These are phyloP conservation scores for Candolleomyces eurysporus DNA, from an alignment of 768 basidiomycete genomes.

Conservation along the genomic window DNA sequence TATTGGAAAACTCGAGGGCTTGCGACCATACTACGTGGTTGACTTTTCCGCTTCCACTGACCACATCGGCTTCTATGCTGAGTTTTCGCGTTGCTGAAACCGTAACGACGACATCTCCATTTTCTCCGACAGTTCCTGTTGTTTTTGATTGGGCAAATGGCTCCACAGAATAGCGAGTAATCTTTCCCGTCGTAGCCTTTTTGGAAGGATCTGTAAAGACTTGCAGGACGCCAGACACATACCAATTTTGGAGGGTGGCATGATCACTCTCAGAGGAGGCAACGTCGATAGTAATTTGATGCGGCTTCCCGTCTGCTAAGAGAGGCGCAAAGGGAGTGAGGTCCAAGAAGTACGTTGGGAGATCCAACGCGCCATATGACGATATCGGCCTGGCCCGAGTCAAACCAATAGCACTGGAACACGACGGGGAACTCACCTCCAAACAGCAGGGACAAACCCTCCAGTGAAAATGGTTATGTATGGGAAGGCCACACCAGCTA, in stretches of 20 bases:
- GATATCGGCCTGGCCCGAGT: constrained; percentile 55
- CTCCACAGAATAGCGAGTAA: constrained; percentile 54
- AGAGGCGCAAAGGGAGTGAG: constrained; percentile 74
- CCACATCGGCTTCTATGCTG: constrained; percentile 58
- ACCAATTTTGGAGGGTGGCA: constrained; percentile 74
- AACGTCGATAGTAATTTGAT: constrained; percentile 72
- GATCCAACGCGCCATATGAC: constrained; percentile 72
- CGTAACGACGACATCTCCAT: constrained; percentile 57
- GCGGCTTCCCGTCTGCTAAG: constrained; percentile 65
- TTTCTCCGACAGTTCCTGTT: constrained; percentile 38
- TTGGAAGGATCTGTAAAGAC: constrained; percentile 64
- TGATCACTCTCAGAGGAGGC: constrained; percentile 66
- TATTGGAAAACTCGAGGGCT: constrained; percentile 56
- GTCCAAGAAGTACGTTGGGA: constrained; percentile 77
- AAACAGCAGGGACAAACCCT: constrained; percentile 65
- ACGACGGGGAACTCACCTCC: constrained; percentile 47
- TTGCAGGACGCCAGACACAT: constrained; percentile 69
- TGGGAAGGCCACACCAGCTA: constrained; percentile 49
- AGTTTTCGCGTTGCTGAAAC: constrained; percentile 59
- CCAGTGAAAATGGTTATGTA: constrained; percentile 73
- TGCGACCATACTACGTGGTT: constrained; percentile 64
- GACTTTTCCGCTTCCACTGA: constrained; percentile 56
- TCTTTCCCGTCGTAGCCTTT: constrained; percentile 63
- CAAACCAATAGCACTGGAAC: background rate
- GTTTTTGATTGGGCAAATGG: constrained; percentile 54